Conservation (phyloP, 192 early-diverging fungal species). For the Tieghemiomyces parasiticus region DNA sequence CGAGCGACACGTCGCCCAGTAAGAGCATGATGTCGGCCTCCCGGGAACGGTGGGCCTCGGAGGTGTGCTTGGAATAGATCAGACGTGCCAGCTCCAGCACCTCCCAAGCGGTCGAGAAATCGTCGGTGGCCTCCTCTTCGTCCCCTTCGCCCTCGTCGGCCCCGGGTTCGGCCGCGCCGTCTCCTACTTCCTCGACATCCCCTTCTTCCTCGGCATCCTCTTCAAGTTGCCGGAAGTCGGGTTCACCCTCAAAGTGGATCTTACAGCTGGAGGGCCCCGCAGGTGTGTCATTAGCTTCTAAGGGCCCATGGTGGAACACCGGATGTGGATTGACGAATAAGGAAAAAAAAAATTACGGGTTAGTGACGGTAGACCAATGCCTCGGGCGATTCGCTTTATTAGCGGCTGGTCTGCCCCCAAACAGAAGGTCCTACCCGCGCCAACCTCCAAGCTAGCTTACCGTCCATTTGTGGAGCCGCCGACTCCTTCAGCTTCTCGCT, state of each 20-base stretch:
- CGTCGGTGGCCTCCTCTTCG: conserved; percentile 31
- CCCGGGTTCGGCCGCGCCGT: conserved; percentile 21
- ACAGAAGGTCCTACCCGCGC: no score
- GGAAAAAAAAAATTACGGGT: no score
- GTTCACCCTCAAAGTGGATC: conserved; percentile 53
- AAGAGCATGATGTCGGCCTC: conserved; percentile 14
- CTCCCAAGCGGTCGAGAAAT: conserved; percentile 71
- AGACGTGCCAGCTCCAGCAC: conserved; percentile 72
- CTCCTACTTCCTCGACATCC: conserved; percentile 20
- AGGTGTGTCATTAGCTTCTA: no score
- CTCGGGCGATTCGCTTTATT: no score
- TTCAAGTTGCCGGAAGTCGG: conserved; percentile 20
- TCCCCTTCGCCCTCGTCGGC: conserved; percentile 15
- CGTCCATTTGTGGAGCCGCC: no score
- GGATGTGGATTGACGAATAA: no score
- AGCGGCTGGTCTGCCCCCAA: no score
- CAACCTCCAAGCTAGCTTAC: no score
- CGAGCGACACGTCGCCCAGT: conserved; percentile 77
- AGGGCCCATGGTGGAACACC: no score
- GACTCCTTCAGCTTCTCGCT: conserved; percentile 32
- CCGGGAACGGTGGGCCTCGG: background rate
- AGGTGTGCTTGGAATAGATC: conserved; percentile 44
- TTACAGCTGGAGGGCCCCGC: conserved; percentile 33
- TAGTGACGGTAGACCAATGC: no score
- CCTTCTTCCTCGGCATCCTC: background rate